A percentile compares a stretch with the other conserved stretches of the same genome.
These are phyloP conservation scores for Begonia masoniana DNA, from an alignment of 306 rosid species.

Conservation along the genomic window DNA sequence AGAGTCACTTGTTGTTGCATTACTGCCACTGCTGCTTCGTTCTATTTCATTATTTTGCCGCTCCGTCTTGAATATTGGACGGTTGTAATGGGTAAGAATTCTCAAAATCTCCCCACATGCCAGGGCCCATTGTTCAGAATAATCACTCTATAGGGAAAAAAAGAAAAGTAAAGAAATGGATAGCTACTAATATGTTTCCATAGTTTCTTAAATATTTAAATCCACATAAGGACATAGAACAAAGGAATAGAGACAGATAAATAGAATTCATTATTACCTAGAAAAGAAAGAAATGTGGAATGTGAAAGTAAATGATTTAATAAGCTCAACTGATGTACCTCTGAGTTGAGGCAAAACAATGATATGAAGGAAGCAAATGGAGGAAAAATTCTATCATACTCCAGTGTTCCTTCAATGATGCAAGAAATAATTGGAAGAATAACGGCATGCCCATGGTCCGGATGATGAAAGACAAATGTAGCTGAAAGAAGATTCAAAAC, in stretches of 20 bases:
- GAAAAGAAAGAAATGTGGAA: background rate
- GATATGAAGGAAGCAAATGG: slow-evolving; percentile 94
- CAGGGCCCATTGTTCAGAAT: slow-evolving; percentile 96
- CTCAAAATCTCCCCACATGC: slow-evolving; percentile 96
- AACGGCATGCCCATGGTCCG: slow-evolving; percentile 96
- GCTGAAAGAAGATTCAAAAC: slow-evolving; percentile 45
- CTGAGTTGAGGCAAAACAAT: slow-evolving; percentile 70
- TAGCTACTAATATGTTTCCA: too few species aligned
- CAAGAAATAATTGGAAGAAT: slow-evolving; percentile 93
- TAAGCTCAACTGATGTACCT: slow-evolving; percentile 34
- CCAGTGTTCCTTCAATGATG: slow-evolving; percentile 72
- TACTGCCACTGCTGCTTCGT: slow-evolving; percentile 81
- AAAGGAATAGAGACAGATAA: too few species aligned
- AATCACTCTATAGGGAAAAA: slow-evolving; percentile 49
- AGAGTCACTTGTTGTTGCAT: slow-evolving; percentile 63
- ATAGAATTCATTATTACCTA: too few species aligned
- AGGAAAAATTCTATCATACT: slow-evolving; percentile 57
- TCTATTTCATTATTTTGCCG: slow-evolving; percentile 48
- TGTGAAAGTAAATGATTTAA: background rate
- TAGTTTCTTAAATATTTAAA: too few species aligned
- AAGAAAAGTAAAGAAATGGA: background rate
- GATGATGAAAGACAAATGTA: slow-evolving; percentile 89
- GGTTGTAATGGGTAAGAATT: slow-evolving; percentile 90
- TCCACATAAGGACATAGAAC: too few species aligned
- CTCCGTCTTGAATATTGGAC: slow-evolving; percentile 74